Conservation (phyloP, 192 early-diverging fungal genomes). For the Coemansia sp. region DNA sequence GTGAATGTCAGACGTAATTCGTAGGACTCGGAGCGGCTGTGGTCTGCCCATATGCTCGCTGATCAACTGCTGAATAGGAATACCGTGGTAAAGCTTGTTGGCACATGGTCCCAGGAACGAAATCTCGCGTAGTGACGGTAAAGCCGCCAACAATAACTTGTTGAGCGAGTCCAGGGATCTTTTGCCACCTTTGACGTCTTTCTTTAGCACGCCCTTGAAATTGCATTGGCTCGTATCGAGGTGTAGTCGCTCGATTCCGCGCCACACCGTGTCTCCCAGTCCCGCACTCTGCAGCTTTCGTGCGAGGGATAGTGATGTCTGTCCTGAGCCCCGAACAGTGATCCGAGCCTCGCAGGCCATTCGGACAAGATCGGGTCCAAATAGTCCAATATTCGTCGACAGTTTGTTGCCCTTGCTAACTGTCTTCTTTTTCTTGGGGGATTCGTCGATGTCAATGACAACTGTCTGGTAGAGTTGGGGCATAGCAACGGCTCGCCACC, state of each 20-base stretch:
- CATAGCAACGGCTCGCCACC: not conserved
- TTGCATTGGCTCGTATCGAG: not conserved
- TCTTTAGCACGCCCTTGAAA: not conserved
- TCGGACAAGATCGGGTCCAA: not conserved
- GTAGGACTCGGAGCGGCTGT: not conserved
- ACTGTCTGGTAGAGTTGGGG: not conserved
- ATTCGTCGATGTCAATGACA: not conserved
- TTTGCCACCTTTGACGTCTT: not conserved
- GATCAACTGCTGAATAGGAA: slow-evolving; percentile 15
- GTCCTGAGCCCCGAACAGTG: not conserved
- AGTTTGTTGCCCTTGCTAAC: not conserved
- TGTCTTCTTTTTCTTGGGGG: not conserved
- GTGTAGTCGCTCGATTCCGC: not conserved
- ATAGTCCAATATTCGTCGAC: not conserved
- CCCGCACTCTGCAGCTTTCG: not conserved
- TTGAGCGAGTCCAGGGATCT: not conserved
- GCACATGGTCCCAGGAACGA: slow-evolving; percentile 1
- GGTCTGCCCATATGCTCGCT: slow-evolving; percentile 14
- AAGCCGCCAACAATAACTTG: not conserved
- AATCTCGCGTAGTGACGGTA: slow-evolving; percentile 18
- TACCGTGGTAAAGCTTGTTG: not conserved
- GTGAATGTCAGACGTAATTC: slow-evolving; percentile 2
- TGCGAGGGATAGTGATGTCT: not conserved
- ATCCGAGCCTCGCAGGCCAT: slow-evolving; percentile 7
- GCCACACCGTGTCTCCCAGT: slow-evolving; percentile 6